Percentiles rank a stretch among this genome's conserved stretches.
These are phyloP conservation scores for Sporothrix humicola DNA, from an alignment of 2,329 filamentous ascomycete genomes.

Conservation along the genomic window DNA sequence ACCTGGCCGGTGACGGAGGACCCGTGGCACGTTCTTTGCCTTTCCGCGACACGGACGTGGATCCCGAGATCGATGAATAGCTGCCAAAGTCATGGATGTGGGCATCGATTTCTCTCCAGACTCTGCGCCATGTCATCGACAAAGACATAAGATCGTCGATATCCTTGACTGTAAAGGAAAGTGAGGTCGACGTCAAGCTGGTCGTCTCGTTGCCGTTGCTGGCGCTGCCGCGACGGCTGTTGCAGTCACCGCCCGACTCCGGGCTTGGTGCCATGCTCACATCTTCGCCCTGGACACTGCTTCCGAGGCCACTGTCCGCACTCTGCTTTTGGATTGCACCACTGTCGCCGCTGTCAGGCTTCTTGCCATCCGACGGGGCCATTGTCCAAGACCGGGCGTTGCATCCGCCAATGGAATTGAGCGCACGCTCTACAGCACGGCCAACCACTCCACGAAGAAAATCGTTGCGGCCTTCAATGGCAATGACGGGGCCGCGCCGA, in stretches of 20 bases:
- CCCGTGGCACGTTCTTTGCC: conserved; percentile 1
- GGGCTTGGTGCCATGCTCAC: conserved; percentile 17
- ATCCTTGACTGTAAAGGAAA: conserved; percentile 46
- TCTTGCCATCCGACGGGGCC: not conserved
- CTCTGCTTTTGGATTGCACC: conserved; percentile 18
- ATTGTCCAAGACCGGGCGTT: conserved; percentile 47
- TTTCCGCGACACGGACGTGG: not conserved
- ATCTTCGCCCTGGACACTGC: conserved; percentile 11
- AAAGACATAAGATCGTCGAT: conserved; percentile 65
- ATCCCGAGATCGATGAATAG: not conserved
- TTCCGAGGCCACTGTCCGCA: conserved; percentile 23
- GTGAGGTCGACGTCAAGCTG: conserved; percentile 42
- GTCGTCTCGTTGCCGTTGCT: conserved; percentile 32
- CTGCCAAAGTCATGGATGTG: conserved; percentile 46
- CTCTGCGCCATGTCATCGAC: conserved; percentile 76
- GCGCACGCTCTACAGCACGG: conserved; percentile 66
- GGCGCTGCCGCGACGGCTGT: conserved; percentile 26
- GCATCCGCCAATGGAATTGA: conserved; percentile 56
- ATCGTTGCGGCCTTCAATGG: conserved; percentile 75
- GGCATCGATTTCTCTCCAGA: conserved; percentile 70
- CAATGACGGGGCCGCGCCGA: conserved; percentile 77
- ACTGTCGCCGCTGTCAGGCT: not conserved
- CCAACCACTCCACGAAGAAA: conserved; percentile 62
- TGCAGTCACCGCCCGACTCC: conserved; percentile 29
- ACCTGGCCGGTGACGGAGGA: conserved; percentile 15